Percentiles rank a stretch among this genome's conserved stretches.
These are phyloP conservation scores for Coemansia sp. DNA, from an alignment of 192 early-diverging fungal genomes.

Conservation along the genomic window DNA sequence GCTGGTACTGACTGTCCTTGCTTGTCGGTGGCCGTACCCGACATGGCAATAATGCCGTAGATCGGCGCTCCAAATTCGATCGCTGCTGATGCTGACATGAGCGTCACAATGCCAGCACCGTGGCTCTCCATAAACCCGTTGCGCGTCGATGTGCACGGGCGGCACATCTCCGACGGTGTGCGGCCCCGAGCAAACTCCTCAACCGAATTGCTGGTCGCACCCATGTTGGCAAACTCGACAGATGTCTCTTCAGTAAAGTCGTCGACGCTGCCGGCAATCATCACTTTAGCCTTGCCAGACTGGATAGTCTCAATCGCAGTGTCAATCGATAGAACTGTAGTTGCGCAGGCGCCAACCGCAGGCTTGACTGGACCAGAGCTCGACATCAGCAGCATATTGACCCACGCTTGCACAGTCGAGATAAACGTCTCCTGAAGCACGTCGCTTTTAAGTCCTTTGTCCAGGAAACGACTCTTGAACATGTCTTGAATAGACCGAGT, in stretches of 20 bases:
- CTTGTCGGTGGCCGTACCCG: conserved; percentile 91
- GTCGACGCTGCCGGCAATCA: conserved; percentile 89
- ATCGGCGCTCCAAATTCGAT: conserved; percentile 92
- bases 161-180: conserved; percentile 82
- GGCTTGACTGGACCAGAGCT: conserved; percentile 85
- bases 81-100: conserved; percentile 88
- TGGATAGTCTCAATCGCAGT: conserved; percentile 86
- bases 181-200: conserved; percentile 89
- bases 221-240: conserved; percentile 95
- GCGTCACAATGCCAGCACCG: conserved; percentile 83
- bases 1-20: conserved; percentile 92
- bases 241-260: conserved; percentile 84
- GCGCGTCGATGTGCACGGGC: conserved; percentile 87
- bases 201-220: conserved; percentile 82
- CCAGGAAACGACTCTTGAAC: conserved; percentile 71
- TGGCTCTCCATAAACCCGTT: conserved; percentile 92
- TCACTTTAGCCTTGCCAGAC: conserved; percentile 86
- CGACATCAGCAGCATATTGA: conserved; percentile 92
- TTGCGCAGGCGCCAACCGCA: conserved; percentile 86
- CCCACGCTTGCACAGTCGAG: conserved; percentile 94
- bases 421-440: conserved; percentile 91
- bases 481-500: conserved; percentile 67
- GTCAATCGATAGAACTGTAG: conserved; percentile 87
- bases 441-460: conserved; percentile 78
- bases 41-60: conserved; percentile 85